Evolutionary conservation across 2,329 filamentous ascomycete species (phyloP), one percentile per base, ranked within the genome.

Genomic region (Peltaster fructicola): DNA sequence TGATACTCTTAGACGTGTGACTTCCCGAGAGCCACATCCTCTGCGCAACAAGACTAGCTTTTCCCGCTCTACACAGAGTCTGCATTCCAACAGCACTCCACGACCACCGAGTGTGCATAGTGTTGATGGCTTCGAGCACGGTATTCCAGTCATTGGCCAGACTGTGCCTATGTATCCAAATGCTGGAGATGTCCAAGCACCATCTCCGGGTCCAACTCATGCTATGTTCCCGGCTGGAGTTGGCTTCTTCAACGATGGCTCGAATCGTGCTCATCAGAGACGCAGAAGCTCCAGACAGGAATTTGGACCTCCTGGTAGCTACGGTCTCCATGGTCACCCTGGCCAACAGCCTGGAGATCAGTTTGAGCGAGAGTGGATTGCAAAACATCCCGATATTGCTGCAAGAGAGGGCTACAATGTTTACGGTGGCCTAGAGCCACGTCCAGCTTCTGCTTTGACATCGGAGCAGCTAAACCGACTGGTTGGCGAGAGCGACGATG

Each of bases 141-240:
- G 84, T 12, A 92, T 93, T 40, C 84, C 84, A 2, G 79, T 90
- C 46, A 88, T 93, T 38, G 85, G 85, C 23, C 70, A 79, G 43
- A 76, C 84, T 44, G 85, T 98, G 18, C 88, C 88, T 24, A 88
- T 98, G 79, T 76, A 88, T 46, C 77, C 74, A 26, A 70, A 88
- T 47, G 79, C 88, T 20, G 88, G 88, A 33, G 85, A 95, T 47
- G 88, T 95, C 7, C 88, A 98, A 55, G 88, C 88, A 8, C 88
- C 88, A 3, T 88, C 84, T 2, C 82, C 84, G 2, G 67, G 71
- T 3, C 74, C 73, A 6, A 57, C 52, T 30, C 42, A 45, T 9
- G 38, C 50, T 25, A 42, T 49, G 23, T 56, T 44, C 29, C 34
- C 48, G 19, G 40, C 53, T 17, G 57, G 57, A 18, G 51, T 64